phyloP scores from a whole-genome alignment of 768 basidiomycete genomes.

The Phlebiopsis flavidoalba region DNA sequence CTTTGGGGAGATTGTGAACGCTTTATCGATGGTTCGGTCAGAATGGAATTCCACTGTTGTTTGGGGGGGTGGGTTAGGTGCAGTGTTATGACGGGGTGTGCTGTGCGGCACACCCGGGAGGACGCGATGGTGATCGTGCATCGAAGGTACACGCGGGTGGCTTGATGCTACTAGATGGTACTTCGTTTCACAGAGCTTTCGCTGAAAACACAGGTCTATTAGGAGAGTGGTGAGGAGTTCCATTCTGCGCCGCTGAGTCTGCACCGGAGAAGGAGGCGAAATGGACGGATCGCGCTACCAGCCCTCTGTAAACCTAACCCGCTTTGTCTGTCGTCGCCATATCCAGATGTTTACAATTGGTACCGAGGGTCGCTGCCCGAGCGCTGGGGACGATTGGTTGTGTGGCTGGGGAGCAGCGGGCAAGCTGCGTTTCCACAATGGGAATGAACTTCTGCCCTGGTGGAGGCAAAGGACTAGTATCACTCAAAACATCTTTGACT shows the following conservation, averaged over 20 bases:
- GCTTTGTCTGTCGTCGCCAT: not conserved
- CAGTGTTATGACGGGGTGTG: not conserved
- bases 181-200: not conserved
- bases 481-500: constrained; percentile 8
- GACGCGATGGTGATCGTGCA: constrained; percentile 1
- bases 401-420: constrained; percentile 17
- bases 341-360: not conserved
- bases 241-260: not conserved
- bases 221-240: constrained; percentile 4
- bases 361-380: not conserved
- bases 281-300: constrained; percentile 14
- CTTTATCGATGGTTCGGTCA: not conserved
- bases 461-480: constrained; percentile 1
- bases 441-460: constrained; percentile 30
- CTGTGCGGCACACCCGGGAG: not conserved
- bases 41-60: not conserved
- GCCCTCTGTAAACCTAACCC: constrained; percentile 15
- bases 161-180: not conserved
- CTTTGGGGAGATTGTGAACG: not conserved
- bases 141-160: not conserved
- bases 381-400: constrained; percentile 2
- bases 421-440: constrained; percentile 39
- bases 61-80: not conserved
- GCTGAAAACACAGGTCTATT: not conserved
- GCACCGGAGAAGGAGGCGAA: constrained; percentile 12